Evolutionary conservation across 169 alveolate genomes (phyloP), one percentile per base, ranked within the genome.

Genomic region (Plasmodium gonderi): DNA sequence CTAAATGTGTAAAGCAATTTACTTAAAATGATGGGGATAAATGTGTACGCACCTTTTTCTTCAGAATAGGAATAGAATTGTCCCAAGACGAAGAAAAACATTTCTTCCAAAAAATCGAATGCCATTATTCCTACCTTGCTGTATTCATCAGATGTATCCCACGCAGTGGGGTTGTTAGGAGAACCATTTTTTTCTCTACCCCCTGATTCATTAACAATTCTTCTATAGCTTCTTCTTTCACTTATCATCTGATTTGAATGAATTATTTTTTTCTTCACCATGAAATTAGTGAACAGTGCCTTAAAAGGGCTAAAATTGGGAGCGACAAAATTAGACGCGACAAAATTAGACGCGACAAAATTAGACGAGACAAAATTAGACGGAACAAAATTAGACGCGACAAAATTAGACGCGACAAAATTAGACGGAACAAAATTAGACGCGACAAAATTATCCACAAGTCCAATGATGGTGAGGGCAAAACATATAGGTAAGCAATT

Each of bases 1-100:
- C 92, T 72, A 83, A 83, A 83, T 49, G 76, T 74, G 60, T 83
- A 47, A 26, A 83, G 65, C 40, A 83, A 20, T 83, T 83, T 83
- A 36, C 92, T 83, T 14, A 83, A 47, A 9, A 83, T 11, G 29
- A 72, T 83, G 17, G 92, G 77, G 17, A 83, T 26, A 69, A 83
- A 83, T 20, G 17, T 72, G 8, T 51, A n/a, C 31, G 75, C 44
- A 9, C 3, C 38, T n/a, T 51, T 51, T 11, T 83, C 42, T 72
- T 83, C 23, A 47, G 20, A 33, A 83, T 74, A 45, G n/a, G 75
- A 12, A 29, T 64, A 31, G 29, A 83, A 69, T 17, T 69, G 79
- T 47, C 77, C 45, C 44, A 83, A 72, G 11, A 72, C 42, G 44
- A 47, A 72, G n/a, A 83, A 69, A 36, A 83, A 33, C 44, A 83